Percentiles rank a stretch among this genome's conserved stretches.
Evolutionary conservation across 2,329 filamentous ascomycete genomes (phyloP).

Genomic region (Berkeleyomyces basicola): DNA sequence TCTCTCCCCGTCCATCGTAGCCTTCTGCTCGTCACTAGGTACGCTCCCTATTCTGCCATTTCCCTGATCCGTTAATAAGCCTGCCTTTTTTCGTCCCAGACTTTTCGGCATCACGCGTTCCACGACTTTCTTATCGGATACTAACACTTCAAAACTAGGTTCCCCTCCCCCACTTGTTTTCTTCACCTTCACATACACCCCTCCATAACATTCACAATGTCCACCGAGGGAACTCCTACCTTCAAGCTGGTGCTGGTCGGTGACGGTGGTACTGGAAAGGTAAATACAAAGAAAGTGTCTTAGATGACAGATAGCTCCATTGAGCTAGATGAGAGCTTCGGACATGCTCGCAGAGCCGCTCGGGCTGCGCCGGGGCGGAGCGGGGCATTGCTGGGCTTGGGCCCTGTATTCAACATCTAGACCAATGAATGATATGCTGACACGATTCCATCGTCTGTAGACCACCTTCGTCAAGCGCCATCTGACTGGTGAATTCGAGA

Average conservation of each 20-base stretch:
- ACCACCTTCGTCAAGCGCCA: conserved; percentile 99
- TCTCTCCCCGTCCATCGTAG: conserved; percentile 9
- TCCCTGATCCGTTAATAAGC: not conserved
- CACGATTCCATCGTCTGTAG: conserved; percentile 29
- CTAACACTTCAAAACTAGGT: conserved; percentile 13
- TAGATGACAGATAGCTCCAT: not conserved
- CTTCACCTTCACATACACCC: conserved; percentile 21
- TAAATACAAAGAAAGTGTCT: conserved; percentile 21
- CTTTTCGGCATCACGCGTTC: not conserved
- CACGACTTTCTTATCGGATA: not conserved
- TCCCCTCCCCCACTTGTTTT: conserved; percentile 29
- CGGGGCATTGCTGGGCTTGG: conserved; percentile 4
- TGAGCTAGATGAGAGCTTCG: not conserved
- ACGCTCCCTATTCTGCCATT: not conserved
- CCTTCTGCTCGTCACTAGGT: conserved; percentile 13
- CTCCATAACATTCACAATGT: conserved; percentile 9
- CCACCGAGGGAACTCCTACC: conserved; percentile 38
- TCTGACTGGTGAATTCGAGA: conserved; percentile 99
- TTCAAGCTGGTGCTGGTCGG: conserved; percentile 99
- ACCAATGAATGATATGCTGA: not conserved
- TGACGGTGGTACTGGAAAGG: conserved; percentile 99
- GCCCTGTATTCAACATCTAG: not conserved
- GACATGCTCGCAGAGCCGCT: not conserved
- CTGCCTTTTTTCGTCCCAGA: not conserved
- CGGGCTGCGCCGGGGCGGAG: conserved; percentile 5